A percentile compares a stretch with the other conserved stretches of the same genome.
phyloP scores from a whole-genome alignment of 306 rosid genomes.

The Neltuma alba region DNA sequence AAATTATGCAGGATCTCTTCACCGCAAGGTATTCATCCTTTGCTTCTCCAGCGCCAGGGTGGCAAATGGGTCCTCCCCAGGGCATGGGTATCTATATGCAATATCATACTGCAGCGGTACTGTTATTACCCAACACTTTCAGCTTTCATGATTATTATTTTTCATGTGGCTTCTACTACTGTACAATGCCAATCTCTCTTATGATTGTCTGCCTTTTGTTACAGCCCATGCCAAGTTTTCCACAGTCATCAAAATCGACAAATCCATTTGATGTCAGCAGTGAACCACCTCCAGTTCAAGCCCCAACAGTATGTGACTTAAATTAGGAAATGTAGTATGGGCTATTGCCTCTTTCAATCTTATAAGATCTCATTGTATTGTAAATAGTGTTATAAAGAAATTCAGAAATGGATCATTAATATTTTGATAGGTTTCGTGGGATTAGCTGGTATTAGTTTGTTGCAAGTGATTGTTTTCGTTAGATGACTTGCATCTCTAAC shows the following conservation, averaged over 20 bases:
- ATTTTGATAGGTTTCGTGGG: slow-evolving; percentile 10
- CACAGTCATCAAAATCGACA: slow-evolving; percentile 60
- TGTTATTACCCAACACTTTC: slow-evolving; percentile 36
- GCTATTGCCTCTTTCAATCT: slow-evolving; percentile 22
- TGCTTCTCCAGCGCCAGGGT: slow-evolving; percentile 66
- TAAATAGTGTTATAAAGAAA: not conserved
- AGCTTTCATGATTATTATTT: slow-evolving; percentile 29
- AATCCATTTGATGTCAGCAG: slow-evolving; percentile 82
- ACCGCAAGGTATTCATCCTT: slow-evolving; percentile 56
- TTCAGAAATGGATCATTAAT: not conserved
- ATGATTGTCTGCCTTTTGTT: slow-evolving; percentile 41
- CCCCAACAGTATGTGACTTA: slow-evolving; percentile 59
- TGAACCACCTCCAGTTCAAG: slow-evolving; percentile 59
- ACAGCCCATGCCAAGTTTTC: slow-evolving; percentile 67
- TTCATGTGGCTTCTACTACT: slow-evolving; percentile 35
- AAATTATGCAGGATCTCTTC: slow-evolving; percentile 73
- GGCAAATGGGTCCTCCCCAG: slow-evolving; percentile 79
- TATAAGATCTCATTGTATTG: not conserved
- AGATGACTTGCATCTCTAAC: not conserved
- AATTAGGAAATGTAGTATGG: slow-evolving; percentile 16
- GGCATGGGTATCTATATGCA: slow-evolving; percentile 68
- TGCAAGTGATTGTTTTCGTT: not conserved
- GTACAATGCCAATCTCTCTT: slow-evolving; percentile 28
- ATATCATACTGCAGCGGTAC: slow-evolving; percentile 67
- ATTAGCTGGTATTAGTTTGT: not conserved